A percentile compares a stretch with the other conserved stretches of the same genome.
These are phyloP conservation scores for Puccinia triticina DNA, from an alignment of 1,284 basidiomycete genomes.

Conservation along the genomic window DNA sequence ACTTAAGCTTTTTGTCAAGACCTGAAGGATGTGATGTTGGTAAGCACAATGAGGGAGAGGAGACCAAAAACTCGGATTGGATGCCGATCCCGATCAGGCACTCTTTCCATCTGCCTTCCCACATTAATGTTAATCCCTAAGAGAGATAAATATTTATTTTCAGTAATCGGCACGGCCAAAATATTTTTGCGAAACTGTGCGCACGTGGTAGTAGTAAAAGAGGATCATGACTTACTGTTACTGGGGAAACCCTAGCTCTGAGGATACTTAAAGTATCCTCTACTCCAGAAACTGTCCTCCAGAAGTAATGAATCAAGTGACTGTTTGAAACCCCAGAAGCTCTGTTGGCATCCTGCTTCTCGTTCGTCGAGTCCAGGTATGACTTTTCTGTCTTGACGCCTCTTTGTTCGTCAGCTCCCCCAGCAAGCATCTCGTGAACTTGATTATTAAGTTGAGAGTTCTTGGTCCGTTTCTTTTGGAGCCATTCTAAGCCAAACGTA, in stretches of 20 bases:
- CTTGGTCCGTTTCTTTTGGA: constrained; percentile 22
- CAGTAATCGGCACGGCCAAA: background rate
- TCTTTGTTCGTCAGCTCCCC: too few species aligned
- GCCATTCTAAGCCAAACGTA: constrained; percentile 70
- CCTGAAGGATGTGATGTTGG: background rate
- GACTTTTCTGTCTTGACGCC: background rate
- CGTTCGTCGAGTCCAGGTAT: background rate
- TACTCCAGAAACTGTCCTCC: constrained; percentile 25
- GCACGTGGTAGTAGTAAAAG: background rate
- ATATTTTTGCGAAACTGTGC: background rate
- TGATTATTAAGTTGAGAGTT: background rate
- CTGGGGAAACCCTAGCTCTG: constrained; percentile 33
- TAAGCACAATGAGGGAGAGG: background rate
- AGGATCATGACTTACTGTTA: constrained; percentile 26
- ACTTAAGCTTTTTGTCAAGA: background rate
- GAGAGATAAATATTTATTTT: background rate
- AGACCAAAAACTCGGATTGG: constrained; percentile 44
- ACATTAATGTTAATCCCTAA: constrained; percentile 47
- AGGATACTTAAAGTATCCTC: constrained; percentile 37
- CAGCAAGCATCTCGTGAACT: background rate
- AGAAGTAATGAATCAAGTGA: constrained; percentile 32
- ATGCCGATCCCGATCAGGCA: constrained; percentile 44
- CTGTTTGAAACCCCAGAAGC: background rate
- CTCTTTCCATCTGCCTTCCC: constrained; percentile 48
- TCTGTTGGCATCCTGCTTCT: background rate